Evolutionary conservation across 75 land plant species (phyloP).

Genomic region (Cupressus sempervirens): DNA sequence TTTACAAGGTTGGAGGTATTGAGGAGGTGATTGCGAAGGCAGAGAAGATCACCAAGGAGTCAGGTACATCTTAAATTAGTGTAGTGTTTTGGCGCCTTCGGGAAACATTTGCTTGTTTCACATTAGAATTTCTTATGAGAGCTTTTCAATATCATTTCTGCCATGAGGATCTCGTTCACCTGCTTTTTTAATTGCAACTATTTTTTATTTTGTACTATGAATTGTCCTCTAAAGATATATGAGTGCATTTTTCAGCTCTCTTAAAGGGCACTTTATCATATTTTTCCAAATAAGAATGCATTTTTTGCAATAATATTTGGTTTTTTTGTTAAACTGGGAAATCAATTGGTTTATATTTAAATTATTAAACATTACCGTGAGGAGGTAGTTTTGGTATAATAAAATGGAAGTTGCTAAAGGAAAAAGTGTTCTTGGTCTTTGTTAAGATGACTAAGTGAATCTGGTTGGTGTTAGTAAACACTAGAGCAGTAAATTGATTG

Average conservation of each 20-base stretch:
- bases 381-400: conserved; percentile 6
- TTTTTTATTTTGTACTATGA: not conserved
- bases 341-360: not conserved
- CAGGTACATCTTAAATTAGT: conserved; percentile 22
- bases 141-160: not conserved
- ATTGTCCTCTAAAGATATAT: not conserved
- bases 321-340: not conserved
- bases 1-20: conserved; percentile 97
- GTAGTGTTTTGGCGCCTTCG: not conserved
- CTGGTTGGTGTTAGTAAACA: not conserved
- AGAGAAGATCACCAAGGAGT: conserved; percentile 74
- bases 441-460: not conserved
- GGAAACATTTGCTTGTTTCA: not conserved
- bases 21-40: conserved; percentile 89
- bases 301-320: not conserved
- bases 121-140: conserved; percentile 3
- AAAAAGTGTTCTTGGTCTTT: not conserved
- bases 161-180: conserved; percentile 1
- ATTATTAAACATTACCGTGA: not conserved
- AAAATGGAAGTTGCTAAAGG: not conserved
- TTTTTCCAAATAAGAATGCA: not conserved
- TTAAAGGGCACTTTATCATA: not conserved
- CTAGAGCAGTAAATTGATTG: not conserved
- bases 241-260: not conserved
- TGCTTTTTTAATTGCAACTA: not conserved